A percentile compares a stretch with the other conserved stretches of the same genome.
These are phyloP conservation scores for Pseudozyma pruni DNA, from an alignment of 1,284 basidiomycete species.

Conservation along the genomic window DNA sequence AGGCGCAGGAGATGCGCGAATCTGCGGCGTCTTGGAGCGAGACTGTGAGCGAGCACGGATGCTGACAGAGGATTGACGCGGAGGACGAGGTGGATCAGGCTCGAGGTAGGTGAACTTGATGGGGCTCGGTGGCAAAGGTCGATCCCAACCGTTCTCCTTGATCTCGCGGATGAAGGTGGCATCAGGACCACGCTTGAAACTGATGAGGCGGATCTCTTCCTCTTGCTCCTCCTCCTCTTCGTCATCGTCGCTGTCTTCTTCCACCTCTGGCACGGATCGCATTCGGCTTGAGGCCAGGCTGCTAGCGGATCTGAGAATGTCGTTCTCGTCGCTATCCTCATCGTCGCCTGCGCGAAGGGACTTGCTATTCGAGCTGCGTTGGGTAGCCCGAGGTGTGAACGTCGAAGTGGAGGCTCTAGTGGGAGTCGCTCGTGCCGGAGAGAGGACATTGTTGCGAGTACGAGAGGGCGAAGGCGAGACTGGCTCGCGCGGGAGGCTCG, in stretches of 20 bases:
- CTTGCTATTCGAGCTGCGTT: conserved; percentile 6
- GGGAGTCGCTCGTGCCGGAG: conserved; percentile 18
- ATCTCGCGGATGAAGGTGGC: conserved; percentile 47
- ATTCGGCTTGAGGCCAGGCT: conserved; percentile 11
- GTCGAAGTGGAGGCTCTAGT: conserved; percentile 5
- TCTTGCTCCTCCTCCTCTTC: conserved; percentile 29
- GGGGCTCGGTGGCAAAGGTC: conserved; percentile 23
- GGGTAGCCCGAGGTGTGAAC: conserved; percentile 14
- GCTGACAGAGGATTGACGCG: conserved; percentile 12
- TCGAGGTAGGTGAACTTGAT: conserved; percentile 49
- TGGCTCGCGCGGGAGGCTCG: conserved; percentile 25
- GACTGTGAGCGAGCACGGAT: conserved; percentile 18
- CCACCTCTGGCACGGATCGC: conserved; percentile 8
- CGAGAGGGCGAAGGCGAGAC: conserved; percentile 46
- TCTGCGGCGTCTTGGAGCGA: conserved; percentile 37
- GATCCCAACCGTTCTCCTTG: conserved; percentile 47
- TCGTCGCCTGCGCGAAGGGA: conserved; percentile 3
- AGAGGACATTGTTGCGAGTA: conserved; percentile 13
- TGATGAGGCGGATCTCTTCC: conserved; percentile 38
- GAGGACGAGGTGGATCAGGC: conserved; percentile 14
- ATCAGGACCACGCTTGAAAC: conserved; percentile 41
- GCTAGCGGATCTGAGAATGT: conserved; percentile 5
- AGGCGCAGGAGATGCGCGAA: conserved; percentile 21
- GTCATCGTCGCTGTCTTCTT: conserved; percentile 12
- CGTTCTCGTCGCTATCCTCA: conserved; percentile 10